phyloP scores from a whole-genome alignment of 768 basidiomycete genomes.

The Scleroderma citrinum region DNA sequence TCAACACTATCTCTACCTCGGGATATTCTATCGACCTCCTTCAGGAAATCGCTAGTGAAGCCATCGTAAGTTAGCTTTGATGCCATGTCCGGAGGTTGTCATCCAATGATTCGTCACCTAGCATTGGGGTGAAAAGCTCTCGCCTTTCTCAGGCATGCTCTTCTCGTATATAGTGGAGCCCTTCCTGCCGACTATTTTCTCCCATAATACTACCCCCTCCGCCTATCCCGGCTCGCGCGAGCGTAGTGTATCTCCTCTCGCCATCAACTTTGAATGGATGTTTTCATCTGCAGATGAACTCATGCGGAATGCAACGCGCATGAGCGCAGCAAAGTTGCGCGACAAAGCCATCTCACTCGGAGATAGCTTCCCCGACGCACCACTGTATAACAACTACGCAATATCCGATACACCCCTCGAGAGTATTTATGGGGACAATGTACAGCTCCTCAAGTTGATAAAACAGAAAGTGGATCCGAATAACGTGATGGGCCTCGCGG shows the following conservation, averaged over 20 bases:
- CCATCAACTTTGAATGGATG: conserved; percentile 43
- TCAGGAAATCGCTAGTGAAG: conserved; percentile 11
- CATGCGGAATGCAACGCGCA: conserved; percentile 35
- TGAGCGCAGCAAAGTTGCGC: conserved; percentile 36
- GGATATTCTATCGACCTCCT: conserved; percentile 16
- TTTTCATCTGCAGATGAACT: conserved; percentile 31
- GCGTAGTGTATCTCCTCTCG: conserved; percentile 37
- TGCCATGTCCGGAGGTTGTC: no score
- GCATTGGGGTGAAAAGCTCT: conserved; percentile 36
- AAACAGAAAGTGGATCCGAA: conserved; percentile 47
- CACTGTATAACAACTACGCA: conserved; percentile 60
- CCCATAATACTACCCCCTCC: conserved; percentile 31
- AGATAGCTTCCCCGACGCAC: conserved; percentile 33
- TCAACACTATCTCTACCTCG: conserved; percentile 19
- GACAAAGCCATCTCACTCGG: conserved; percentile 33
- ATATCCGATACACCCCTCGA: conserved; percentile 44
- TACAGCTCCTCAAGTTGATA: conserved; percentile 35
- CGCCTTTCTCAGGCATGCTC: conserved; percentile 30
- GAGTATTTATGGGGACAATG: conserved; percentile 45
- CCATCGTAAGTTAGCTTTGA: no score
- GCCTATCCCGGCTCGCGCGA: conserved; percentile 45
- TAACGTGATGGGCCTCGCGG: conserved; percentile 61
- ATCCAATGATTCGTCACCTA: no score
- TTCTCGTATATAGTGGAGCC: conserved; percentile 47
- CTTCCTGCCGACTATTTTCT: conserved; percentile 38